Evolutionary conservation across 2,329 filamentous ascomycete species (phyloP), one percentile per base, ranked within the genome.

Genomic region (Aspergillus amoenus): DNA sequence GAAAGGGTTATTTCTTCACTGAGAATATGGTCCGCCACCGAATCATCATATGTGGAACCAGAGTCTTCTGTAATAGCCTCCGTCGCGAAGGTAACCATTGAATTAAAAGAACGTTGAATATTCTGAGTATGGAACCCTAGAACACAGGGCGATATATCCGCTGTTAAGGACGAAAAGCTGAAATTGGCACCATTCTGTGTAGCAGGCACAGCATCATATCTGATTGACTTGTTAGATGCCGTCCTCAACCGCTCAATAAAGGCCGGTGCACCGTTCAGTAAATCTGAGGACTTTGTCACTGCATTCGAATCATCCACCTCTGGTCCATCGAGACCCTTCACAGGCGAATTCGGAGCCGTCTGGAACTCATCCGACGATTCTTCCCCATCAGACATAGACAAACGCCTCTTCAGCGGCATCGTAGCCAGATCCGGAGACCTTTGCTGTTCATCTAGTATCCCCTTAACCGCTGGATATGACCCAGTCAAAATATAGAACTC

Each of bases 261-360:
- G 46, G 37, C 53, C 3, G 57, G 61, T 21, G 55, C 39, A 1
- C 44, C 54, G 21, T 43, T 58, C 15, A 42, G 13, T 9, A 39
- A 17, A 8, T 44, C 56, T 6, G 47, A 17, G 7, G 22, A 30
- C 32, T 51, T 55, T 1, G 57, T 43, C 2, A 32, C 43, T 42
- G 64, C 59, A 17, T 45, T 15, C 4, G 21, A 32, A 5, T 42
- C 15, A 17, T 24, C 21, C 11, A 47, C 17, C 11, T 15, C 21
- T 6, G 52, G 40, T 15, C 17, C 18, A n/a, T 42, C 34, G 3
- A 50, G 24, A 15, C 52, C 32, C 52, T 69, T 69, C 0, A 58
- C 58, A 0, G 69, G 70, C 8, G 70, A 72, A 42, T 62, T 71
- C 3, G 70, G 69, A 13, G 68, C 68, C 1, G 70, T 72, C n/a